phyloP scores from a whole-genome alignment of 371 early-diverging fungal genomes.

The Apophysomyces elegans region DNA sequence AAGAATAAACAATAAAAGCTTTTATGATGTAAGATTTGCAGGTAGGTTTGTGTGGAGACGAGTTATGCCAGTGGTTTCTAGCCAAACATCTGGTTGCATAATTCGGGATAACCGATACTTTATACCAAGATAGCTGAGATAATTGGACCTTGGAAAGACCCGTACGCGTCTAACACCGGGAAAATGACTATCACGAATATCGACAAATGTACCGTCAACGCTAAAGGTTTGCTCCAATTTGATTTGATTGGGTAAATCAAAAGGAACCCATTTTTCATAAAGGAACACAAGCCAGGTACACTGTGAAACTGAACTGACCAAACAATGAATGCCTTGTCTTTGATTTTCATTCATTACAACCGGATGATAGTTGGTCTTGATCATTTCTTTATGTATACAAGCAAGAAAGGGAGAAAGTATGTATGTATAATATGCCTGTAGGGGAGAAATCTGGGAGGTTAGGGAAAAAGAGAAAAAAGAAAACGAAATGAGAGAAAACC shows the following conservation, averaged over 20 bases:
- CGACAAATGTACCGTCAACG: constrained; percentile 43
- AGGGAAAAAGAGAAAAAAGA: constrained; percentile 2
- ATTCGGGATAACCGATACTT: constrained; percentile 44
- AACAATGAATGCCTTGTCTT: neutral
- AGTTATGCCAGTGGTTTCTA: constrained; percentile 14
- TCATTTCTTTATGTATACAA: constrained; percentile 1
- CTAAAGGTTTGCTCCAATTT: constrained; percentile 41
- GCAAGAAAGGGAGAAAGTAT: neutral
- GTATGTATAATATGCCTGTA: too few species aligned
- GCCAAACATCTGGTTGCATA: constrained; percentile 46
- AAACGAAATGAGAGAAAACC: neutral
- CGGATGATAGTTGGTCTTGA: neutral
- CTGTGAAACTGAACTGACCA: constrained; percentile 8
- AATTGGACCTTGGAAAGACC: constrained; percentile 39
- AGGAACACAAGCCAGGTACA: constrained; percentile 46
- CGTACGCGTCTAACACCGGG: constrained; percentile 38
- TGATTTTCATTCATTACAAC: neutral
- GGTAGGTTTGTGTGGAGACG: neutral
- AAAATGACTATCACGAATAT: constrained; percentile 38
- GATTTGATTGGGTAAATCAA: constrained; percentile 36
- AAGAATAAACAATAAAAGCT: neutral
- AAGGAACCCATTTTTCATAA: constrained; percentile 42
- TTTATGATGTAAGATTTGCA: too few species aligned
- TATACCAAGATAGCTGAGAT: constrained; percentile 42
- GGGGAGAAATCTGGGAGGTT: neutral